These are phyloP conservation scores for Echites panduratus DNA, from an alignment of 257 asterid species.

Conservation along the genomic window DNA sequence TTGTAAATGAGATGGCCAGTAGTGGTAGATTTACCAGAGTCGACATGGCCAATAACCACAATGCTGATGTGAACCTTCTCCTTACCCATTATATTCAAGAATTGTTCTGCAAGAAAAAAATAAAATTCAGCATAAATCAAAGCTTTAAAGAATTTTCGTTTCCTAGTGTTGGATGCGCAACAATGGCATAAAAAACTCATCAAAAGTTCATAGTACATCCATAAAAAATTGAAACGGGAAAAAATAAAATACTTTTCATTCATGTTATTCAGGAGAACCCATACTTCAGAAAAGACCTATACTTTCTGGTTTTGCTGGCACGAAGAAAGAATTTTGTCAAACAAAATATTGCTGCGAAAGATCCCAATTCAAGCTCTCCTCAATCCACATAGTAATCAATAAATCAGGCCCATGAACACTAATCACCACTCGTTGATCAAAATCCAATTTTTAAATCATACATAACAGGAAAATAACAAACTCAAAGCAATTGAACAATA, in stretches of 20 bases:
- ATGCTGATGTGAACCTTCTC: constrained; percentile 38
- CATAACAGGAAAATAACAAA: no score
- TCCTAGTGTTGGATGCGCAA: no score
- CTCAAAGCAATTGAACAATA: no score
- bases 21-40: constrained; percentile 45
- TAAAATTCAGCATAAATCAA: neutral
- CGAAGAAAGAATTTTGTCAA: neutral
- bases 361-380: neutral
- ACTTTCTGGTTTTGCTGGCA: neutral
- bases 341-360: neutral
- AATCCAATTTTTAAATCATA: neutral
- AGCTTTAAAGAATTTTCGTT: no score
- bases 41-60: constrained; percentile 52
- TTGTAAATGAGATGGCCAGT: constrained; percentile 64
- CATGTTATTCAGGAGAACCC: no score
- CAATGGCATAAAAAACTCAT: no score
- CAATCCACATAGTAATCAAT: neutral
- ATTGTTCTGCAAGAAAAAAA: neutral
- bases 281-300: no score
- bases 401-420: no score
- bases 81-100: constrained; percentile 4
- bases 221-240: no score
- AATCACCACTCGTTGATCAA: neutral
- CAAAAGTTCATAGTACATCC: no score
- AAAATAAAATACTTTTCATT: no score